Conservation (phyloP, 805 yeast species). For the Candida xiaguanensis region DNA sequence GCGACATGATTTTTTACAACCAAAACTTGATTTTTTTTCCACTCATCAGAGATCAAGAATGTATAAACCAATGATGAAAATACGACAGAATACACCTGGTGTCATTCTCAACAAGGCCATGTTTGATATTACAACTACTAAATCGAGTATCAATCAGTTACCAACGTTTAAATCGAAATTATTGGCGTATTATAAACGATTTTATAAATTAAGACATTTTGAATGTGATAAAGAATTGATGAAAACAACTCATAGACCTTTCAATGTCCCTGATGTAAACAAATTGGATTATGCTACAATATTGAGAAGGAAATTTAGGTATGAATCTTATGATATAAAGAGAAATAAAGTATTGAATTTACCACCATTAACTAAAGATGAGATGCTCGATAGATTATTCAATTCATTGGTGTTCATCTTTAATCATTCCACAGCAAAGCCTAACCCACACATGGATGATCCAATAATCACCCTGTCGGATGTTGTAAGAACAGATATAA, state of each 20-base stretch:
- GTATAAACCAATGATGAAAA: constrained; percentile 5
- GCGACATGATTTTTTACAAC: constrained; percentile 3
- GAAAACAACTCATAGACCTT: constrained; percentile 5
- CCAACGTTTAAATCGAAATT: constrained; percentile 12
- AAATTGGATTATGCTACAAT: constrained; percentile 16
- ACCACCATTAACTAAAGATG: constrained; percentile 10
- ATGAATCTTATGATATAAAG: constrained; percentile 15
- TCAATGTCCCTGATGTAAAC: constrained; percentile 1
- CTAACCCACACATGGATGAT: constrained; percentile 11
- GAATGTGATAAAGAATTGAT: constrained; percentile 2
- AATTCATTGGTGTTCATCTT: constrained; percentile 30
- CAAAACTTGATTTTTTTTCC: neutral
- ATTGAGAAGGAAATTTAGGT: constrained; percentile 24
- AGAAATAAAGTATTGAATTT: constrained; percentile 14
- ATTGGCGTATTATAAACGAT: constrained; percentile 26
- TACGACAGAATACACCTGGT: constrained; percentile 7
- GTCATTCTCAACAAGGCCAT: constrained; percentile 9
- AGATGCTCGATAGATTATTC: constrained; percentile 17
- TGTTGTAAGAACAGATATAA: constrained; percentile 12
- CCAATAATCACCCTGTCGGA: constrained; percentile 17
- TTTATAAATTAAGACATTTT: constrained; percentile 26
- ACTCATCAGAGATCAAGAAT: constrained; percentile 2
- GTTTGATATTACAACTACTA: constrained; percentile 6
- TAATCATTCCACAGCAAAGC: constrained; percentile 24
- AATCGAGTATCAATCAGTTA: constrained; percentile 2